Base-by-base conservation (phyloP, 805 yeast species). In the Candida ovalis region DNA sequence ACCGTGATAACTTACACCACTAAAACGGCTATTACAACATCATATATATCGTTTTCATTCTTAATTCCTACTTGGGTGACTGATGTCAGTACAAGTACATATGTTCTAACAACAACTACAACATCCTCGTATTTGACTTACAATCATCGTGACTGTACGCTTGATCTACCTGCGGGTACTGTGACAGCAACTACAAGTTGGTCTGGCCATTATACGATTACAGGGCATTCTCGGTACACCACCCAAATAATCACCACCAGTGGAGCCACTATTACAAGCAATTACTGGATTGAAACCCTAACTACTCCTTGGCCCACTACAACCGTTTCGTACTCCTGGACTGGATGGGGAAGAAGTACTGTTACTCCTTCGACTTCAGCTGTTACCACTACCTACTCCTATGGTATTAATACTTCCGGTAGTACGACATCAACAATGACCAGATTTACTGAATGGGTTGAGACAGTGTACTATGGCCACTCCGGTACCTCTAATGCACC, bases 121-220 rank as follows among this genome's bases (percentile, higher is more conserved):
- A 33, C 40, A 10, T 23, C 44, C 15, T 2, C 2, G n/a, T 37
- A 37, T 23, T 22, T 23, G 22, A 15, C 38, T 4, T 41, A 43
- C 24, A 5, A 25, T 7, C 18, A 28, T 9, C 19, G 32, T 21
- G 36, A 19, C 12, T 43, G 46, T 43, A 43, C 46, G 21, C 15
- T 36, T 12, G 27, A 38, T 18, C 10, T 28, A 10, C 15, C 37
- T 22, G 42, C 40, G 6, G 21, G 43, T 7, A 44, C 47, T 8
- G 4, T 7, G 9, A 44, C 39, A 7, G 7, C n/a, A 13, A 28
- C 39, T 12, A 46, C 45, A 6, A 42, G 44, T 27, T 45, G 43
- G 43, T 36, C 44, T 2, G 48, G 48, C 4, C 6, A 32, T n/a
- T 4, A 28, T 1, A 41, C 44, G 5, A 39, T 41, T 18, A 41